phyloP scores from a whole-genome alignment of 192 early-diverging fungal species.

The Diversispora epigaea region DNA sequence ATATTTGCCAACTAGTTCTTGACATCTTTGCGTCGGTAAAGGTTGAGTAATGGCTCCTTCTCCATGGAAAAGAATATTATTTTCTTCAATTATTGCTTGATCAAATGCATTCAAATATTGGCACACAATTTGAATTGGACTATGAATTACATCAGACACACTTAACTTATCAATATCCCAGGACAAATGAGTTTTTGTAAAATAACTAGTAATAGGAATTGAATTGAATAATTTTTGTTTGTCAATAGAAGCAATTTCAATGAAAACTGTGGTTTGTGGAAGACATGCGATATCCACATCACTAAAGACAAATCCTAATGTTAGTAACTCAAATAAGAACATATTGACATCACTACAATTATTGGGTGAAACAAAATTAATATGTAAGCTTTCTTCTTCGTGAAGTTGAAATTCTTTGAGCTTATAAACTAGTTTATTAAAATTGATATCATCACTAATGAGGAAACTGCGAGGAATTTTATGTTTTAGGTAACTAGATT shows the following conservation, averaged over 20 bases:
- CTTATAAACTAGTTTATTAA: neutral
- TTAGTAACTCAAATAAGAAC: slow-evolving; percentile 25
- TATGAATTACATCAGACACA: slow-evolving; percentile 21
- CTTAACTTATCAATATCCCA: slow-evolving; percentile 28
- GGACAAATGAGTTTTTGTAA: neutral
- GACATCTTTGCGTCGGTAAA: slow-evolving; percentile 1
- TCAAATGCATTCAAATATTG: slow-evolving; percentile 8
- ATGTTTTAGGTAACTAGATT: neutral
- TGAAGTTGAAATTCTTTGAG: neutral
- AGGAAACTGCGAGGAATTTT: slow-evolving; percentile 5
- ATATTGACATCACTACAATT: slow-evolving; percentile 18
- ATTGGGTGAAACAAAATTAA: slow-evolving; percentile 1
- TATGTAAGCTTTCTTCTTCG: slow-evolving; percentile 11
- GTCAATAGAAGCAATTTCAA: slow-evolving; percentile 27
- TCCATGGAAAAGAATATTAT: slow-evolving; percentile 18
- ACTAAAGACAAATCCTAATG: slow-evolving; percentile 7
- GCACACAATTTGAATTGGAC: slow-evolving; percentile 32
- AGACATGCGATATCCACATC: slow-evolving; percentile 14
- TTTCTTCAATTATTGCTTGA: neutral
- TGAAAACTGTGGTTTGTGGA: slow-evolving; percentile 1
- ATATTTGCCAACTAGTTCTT: slow-evolving; percentile 6
- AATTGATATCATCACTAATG: slow-evolving; percentile 6
- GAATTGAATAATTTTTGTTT: slow-evolving; percentile 27
- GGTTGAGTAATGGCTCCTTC: neutral
- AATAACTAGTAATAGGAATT: slow-evolving; percentile 2